Conservation (phyloP, 225 moss, liverwort and hornwort genomes). For the Bryum argenteum region DNA sequence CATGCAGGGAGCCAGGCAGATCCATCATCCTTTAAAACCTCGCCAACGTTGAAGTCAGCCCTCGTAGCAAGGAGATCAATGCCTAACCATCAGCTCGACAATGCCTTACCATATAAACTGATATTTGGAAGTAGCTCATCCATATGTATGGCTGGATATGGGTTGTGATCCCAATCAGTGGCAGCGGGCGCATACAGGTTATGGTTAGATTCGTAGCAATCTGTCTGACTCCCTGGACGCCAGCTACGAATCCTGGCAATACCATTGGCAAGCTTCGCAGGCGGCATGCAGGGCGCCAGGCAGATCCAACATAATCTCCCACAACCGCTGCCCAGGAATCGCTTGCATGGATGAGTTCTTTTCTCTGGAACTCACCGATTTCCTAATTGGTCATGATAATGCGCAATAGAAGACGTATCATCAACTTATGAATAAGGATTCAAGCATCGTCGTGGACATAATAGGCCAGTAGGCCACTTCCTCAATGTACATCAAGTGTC, state of each 20-base stretch:
- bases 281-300: constrained; percentile 62
- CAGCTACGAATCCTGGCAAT: constrained; percentile 43
- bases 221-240: constrained; percentile 53
- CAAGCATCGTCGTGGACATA: constrained; percentile 23
- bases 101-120: background rate
- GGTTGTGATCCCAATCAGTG: constrained; percentile 19
- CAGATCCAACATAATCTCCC: constrained; percentile 33
- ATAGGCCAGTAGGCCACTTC: constrained; percentile 26
- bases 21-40: constrained; percentile 35
- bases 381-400: constrained; percentile 16
- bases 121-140: background rate
- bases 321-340: constrained; percentile 1
- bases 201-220: constrained; percentile 20
- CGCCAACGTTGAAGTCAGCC: background rate
- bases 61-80: background rate
- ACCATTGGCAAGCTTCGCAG: constrained; percentile 38
- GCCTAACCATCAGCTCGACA: background rate
- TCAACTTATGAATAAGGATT: background rate
- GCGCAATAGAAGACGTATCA: constrained; percentile 16
- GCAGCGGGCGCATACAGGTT: background rate
- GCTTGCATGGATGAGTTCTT: background rate
- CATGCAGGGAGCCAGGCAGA: constrained; percentile 67
- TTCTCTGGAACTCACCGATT: background rate
- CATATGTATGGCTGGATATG: background rate
- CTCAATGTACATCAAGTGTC: constrained; percentile 6